phyloP scores from a whole-genome alignment of 306 rosid genomes.

The Sesbania bispinosa region DNA sequence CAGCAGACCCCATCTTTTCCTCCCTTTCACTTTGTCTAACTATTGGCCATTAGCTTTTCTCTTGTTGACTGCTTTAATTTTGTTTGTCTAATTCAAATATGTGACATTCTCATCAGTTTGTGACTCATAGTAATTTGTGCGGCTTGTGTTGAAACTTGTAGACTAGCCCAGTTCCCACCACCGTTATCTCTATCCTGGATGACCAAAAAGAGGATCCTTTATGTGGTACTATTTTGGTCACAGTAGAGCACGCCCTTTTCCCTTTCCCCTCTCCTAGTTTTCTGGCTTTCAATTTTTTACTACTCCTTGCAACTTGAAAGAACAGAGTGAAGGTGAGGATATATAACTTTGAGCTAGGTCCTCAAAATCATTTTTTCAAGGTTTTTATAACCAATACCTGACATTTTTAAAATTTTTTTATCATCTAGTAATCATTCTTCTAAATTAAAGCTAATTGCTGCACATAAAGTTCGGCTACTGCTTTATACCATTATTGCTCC shows the following conservation, averaged over 20 bases:
- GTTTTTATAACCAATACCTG: slow-evolving; percentile 36
- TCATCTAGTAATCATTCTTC: slow-evolving; percentile 64
- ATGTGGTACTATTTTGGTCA: slow-evolving; percentile 24
- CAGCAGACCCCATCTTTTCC: slow-evolving; percentile 41
- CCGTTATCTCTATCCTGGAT: background rate
- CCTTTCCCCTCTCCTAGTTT: slow-evolving; percentile 44
- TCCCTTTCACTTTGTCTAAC: slow-evolving; percentile 20
- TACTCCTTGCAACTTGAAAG: slow-evolving; percentile 20
- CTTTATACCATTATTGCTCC: slow-evolving; percentile 41
- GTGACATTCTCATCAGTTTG: slow-evolving; percentile 23
- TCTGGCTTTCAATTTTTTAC: slow-evolving; percentile 35
- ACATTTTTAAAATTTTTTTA: slow-evolving; percentile 32
- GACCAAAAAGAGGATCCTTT: background rate
- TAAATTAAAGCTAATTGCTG: slow-evolving; percentile 48
- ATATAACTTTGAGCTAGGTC: slow-evolving; percentile 37
- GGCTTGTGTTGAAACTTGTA: slow-evolving; percentile 26
- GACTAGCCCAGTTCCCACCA: slow-evolving; percentile 13
- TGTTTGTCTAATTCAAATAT: slow-evolving; percentile 35
- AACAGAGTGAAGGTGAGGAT: slow-evolving; percentile 20
- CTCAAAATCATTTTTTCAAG: slow-evolving; percentile 28
- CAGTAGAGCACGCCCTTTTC: slow-evolving; percentile 6
- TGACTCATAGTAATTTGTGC: slow-evolving; percentile 34
- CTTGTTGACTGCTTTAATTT: slow-evolving; percentile 73
- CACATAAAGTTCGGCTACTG: slow-evolving; percentile 42
- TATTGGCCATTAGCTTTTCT: slow-evolving; percentile 29